Evolutionary conservation across 768 basidiomycete species (phyloP), one percentile per base, ranked within the genome.

Genomic region (Boletus edulis): DNA sequence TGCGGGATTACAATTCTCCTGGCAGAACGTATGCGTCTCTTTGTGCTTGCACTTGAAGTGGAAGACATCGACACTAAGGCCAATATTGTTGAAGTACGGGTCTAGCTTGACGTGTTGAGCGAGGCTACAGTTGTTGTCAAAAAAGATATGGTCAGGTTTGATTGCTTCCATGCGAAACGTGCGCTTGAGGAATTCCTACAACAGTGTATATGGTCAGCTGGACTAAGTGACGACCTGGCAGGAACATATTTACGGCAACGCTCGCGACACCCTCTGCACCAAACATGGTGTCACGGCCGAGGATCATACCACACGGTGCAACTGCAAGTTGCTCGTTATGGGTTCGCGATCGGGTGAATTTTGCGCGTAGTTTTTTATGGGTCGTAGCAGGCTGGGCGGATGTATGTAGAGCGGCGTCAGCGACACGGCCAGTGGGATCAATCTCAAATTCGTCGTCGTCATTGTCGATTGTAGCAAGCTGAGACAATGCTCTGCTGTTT

Each of bases 21-120:
- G 24, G 6, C 24, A 27, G 24, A 27, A 27, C 24, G 24, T 27
- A 27, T 27, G 24, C 5, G 24, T 27, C 6, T 27, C 24, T 7
- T 27, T 27, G 18, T 46, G 45, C 3, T 46, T 46, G 18, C 1
- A 34, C 3, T 46, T 46, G 18, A 46, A 46, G n/a, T 46, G 45
- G 32, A 75, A 77, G 0, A 74, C 69, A 35, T 77, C 72, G 0
- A 77, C 70, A 2, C 57, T 56, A 2, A 75, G 59, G 2, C 67
- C 62, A 13, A 71, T 58, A 11, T 51, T 18, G 12, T 48, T 3
- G 27, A 67, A 66, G 32, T 60, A 62, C 0, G 18, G 46, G 17
- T 55, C 47, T 0, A 0, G 8, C 1, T 51, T 51, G 27, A 52
- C 50, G 4, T 54, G 46, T 11, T 51, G 46, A 8, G 53, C 34